Conservation (phyloP, 441 rosid genomes). For the Biscutella laevigata region DNA sequence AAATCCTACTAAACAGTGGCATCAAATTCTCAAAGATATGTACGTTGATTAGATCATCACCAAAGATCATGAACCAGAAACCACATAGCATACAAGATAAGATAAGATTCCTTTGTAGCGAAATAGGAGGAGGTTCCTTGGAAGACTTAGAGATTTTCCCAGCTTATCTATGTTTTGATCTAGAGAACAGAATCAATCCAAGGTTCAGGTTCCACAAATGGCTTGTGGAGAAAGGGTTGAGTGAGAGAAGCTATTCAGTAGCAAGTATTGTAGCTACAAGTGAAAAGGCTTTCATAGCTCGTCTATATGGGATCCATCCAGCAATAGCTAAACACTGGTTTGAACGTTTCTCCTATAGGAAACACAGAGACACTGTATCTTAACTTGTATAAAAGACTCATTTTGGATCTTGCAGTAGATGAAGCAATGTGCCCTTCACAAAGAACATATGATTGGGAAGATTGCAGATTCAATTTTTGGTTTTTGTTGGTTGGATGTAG, state of each 20-base stretch:
- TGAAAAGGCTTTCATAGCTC: conserved; percentile 45
- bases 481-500: conserved; percentile 8
- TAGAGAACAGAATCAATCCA: conserved; percentile 56
- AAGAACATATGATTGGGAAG: neutral
- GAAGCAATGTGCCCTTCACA: neutral
- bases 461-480: neutral
- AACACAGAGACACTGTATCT: conserved; percentile 8
- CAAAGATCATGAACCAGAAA: conserved; percentile 55
- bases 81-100: conserved; percentile 39
- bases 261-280: conserved; percentile 63
- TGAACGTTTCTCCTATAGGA: conserved; percentile 33
- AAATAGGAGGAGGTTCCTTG: conserved; percentile 40
- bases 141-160: conserved; percentile 40
- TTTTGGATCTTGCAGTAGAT: conserved; percentile 1
- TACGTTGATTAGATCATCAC: conserved; percentile 32
- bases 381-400: neutral
- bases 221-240: conserved; percentile 47
- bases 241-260: conserved; percentile 33
- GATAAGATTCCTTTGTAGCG: conserved; percentile 38
- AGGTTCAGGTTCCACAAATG: conserved; percentile 44
- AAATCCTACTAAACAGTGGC: conserved; percentile 34
- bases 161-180: conserved; percentile 45
- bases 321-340: conserved; percentile 50
- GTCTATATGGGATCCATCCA: conserved; percentile 47
- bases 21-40: conserved; percentile 41